Percentiles rank a stretch among this genome's conserved stretches.
phyloP scores from a whole-genome alignment of 495 filamentous ascomycete species.

The Clavariopsis aquatica region DNA sequence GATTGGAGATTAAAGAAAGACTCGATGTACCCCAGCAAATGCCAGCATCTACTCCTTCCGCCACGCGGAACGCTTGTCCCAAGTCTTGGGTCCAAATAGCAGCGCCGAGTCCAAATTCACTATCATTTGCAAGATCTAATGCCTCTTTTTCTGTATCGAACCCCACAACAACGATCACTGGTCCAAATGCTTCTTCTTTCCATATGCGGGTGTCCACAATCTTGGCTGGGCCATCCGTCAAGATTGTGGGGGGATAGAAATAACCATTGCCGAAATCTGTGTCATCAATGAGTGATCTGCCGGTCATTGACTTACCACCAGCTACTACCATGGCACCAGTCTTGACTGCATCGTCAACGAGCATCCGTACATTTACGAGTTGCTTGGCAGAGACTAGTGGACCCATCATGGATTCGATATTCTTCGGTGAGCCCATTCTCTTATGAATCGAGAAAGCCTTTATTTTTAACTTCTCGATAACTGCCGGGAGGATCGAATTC shows the following conservation, averaged over 20 bases:
- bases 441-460: slow-evolving; percentile 45
- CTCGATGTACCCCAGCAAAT: slow-evolving; percentile 54
- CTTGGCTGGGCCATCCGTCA: slow-evolving; percentile 46
- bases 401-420: slow-evolving; percentile 38
- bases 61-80: slow-evolving; percentile 58
- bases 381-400: slow-evolving; percentile 40
- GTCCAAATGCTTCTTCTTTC: slow-evolving; percentile 60
- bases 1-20: too few relatives aligned
- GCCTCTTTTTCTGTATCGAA: slow-evolving; percentile 56
- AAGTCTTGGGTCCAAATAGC: slow-evolving; percentile 62
- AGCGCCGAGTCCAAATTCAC: slow-evolving; percentile 55
- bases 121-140: slow-evolving; percentile 51
- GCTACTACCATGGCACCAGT: slow-evolving; percentile 42
- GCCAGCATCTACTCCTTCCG: slow-evolving; percentile 58
- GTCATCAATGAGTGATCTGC: slow-evolving; percentile 30
- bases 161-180: slow-evolving; percentile 53
- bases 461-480: slow-evolving; percentile 41
- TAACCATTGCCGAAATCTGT: slow-evolving; percentile 44
- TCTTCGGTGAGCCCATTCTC: slow-evolving; percentile 55
- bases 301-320: slow-evolving; percentile 44
- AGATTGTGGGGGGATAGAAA: slow-evolving; percentile 56
- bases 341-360: slow-evolving; percentile 35
- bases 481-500: slow-evolving; percentile 45
- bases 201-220: slow-evolving; percentile 54
- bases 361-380: slow-evolving; percentile 29